Evolutionary conservation across 2,329 filamentous ascomycete genomes (phyloP).

Genomic region (Calonectria pauciramosa): DNA sequence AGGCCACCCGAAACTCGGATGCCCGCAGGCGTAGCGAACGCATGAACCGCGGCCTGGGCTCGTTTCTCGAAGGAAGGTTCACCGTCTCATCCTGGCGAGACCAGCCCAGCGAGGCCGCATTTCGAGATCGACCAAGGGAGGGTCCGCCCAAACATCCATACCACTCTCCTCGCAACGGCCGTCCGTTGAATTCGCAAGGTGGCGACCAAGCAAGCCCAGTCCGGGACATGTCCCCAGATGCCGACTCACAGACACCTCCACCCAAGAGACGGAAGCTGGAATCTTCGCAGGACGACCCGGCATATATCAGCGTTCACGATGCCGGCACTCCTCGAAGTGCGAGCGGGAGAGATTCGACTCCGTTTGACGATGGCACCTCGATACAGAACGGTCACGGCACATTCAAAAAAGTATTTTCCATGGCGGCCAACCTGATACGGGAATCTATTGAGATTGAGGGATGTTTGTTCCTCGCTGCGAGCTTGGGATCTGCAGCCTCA

Average conservation of each 20-base stretch:
- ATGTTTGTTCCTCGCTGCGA: conserved; percentile 49
- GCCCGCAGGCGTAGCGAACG: conserved; percentile 50
- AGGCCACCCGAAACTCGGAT: conserved; percentile 45
- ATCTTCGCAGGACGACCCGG: neutral
- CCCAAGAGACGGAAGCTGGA: neutral
- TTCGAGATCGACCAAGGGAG: conserved; percentile 19
- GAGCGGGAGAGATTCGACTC: neutral
- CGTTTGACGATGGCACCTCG: conserved; percentile 5
- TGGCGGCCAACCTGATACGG: conserved; percentile 59
- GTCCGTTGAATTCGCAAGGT: neutral
- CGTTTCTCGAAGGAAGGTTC: conserved; percentile 52
- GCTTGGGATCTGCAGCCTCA: conserved; percentile 33
- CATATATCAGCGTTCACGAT: neutral
- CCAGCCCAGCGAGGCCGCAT: neutral
- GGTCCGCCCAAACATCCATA: conserved; percentile 36
- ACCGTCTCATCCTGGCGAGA: conserved; percentile 46
- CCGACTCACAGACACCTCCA: neutral
- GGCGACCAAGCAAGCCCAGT: neutral
- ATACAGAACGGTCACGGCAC: conserved; percentile 9
- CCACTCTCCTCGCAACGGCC: conserved; percentile 13
- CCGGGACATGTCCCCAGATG: neutral
- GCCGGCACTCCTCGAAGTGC: neutral
- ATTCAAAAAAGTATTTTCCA: conserved; percentile 52
- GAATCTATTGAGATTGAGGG: conserved; percentile 59
- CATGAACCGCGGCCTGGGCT: conserved; percentile 56